Evolutionary conservation across 148 eudicot species (phyloP).

Genomic region (Simmondsia chinensis): DNA sequence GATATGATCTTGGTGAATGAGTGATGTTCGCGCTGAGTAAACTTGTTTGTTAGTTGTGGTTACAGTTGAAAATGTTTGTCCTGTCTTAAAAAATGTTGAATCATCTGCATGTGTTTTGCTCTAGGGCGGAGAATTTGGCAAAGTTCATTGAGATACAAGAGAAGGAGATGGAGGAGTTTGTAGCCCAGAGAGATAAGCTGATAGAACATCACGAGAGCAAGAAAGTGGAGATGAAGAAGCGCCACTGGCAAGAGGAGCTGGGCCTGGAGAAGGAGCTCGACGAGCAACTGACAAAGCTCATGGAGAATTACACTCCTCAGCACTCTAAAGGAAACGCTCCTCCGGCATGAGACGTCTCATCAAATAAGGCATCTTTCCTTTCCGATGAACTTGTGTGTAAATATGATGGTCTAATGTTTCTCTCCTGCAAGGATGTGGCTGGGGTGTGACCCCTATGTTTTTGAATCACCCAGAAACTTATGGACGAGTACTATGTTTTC

Average conservation of each 20-base stretch:
- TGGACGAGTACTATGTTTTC: no score
- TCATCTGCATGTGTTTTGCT: background rate
- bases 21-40: no score
- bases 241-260: conserved; percentile 41
- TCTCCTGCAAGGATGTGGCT: no score
- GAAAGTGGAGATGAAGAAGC: conserved; percentile 40
- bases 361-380: no score
- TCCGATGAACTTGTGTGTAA: no score
- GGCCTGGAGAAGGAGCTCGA: conserved; percentile 38
- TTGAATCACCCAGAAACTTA: no score
- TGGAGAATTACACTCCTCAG: conserved; percentile 37
- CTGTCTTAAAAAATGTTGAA: background rate
- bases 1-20: no score
- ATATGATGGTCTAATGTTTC: no score
- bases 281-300: conserved; percentile 27
- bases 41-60: background rate
- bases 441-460: no score
- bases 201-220: conserved; percentile 19
- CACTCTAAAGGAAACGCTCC: conserved; percentile 1
- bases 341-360: no score
- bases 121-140: conserved; percentile 32
- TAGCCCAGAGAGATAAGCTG: conserved; percentile 35
- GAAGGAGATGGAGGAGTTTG: conserved; percentile 42
- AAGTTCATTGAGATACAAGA: conserved; percentile 34
- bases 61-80: background rate